Base-by-base conservation (phyloP, 495 filamentous ascomycete species). In the Daldinia decipiens region DNA sequence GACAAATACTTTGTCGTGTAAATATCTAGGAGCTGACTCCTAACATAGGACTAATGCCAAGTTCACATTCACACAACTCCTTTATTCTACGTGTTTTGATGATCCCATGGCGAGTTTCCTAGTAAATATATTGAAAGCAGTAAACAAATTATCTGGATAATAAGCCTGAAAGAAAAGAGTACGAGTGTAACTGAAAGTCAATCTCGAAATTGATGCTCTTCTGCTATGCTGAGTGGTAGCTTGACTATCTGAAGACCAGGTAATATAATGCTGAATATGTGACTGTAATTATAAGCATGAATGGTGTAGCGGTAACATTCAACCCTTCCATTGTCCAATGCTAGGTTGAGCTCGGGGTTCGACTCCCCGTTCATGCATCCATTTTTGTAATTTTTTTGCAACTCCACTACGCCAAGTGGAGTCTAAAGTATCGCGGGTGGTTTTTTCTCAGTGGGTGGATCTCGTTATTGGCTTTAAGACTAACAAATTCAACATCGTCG, bases 281-380 rank as follows among this genome's bases (percentile, higher is more conserved):
- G 19, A 12, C 6, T 2, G 3, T 24, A 11, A 47, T 24, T 4
- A 47, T 24, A 47, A 47, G 64, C 55, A 67, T 67, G 64, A 67
- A 67, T 67, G 64, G 64, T 67, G 64, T 67, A 67, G 64, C 64
- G 64, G 64, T 67, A 67, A 67, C 64, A 67, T 67, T 67, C 64
- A 67, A 67, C 64, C 64, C 64, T 67, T 67, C 64, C 64, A 67
- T 58, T 15, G 0, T 12, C 17, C 17, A 36, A 31, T 57, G 40
- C 7, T 5, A 66, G 64, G 64, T 67, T 67, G 64, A 67, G 64
- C 64, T 67, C 64, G 55, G 64, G 64, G 64, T 67, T 67, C 64
- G 64, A 67, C 64, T 67, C 64, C 64, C 64, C 55, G 64, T 67
- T 67, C 64, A 67, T 67, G 55, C 64, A 67, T 27, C 54, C 11